Conservation (phyloP, 2,329 filamentous ascomycete species). For the Clonostachys solani region DNA sequence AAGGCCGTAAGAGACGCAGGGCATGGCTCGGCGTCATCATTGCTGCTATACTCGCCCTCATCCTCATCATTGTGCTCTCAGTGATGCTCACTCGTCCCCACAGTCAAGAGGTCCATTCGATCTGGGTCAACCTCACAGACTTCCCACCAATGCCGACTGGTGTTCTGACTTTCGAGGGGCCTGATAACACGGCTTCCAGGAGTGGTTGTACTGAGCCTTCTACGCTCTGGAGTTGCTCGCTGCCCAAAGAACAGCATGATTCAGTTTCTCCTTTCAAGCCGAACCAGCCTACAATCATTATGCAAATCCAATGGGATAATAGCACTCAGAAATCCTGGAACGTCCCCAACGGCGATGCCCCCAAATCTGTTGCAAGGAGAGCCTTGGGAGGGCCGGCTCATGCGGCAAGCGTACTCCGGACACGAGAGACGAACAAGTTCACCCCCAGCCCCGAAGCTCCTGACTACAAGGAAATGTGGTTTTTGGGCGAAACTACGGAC, state of each 20-base stretch:
- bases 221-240: slow-evolving; percentile 80
- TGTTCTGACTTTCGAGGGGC: slow-evolving; percentile 71
- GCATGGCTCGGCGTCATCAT: slow-evolving; percentile 50
- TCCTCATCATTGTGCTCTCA: slow-evolving; percentile 53
- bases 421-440: slow-evolving; percentile 22
- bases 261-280: slow-evolving; percentile 58
- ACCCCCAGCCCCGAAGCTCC: slow-evolving; percentile 54
- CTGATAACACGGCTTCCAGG: slow-evolving; percentile 60
- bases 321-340: slow-evolving; percentile 48
- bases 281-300: slow-evolving; percentile 71
- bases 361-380: slow-evolving; percentile 16
- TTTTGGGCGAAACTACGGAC: slow-evolving; percentile 85
- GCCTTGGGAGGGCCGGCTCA: slow-evolving; percentile 13
- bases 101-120: slow-evolving; percentile 26
- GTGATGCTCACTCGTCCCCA: slow-evolving; percentile 41
- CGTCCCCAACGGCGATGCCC: slow-evolving; percentile 29
- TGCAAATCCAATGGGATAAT: slow-evolving; percentile 74
- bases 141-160: slow-evolving; percentile 87
- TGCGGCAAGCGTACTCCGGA: slow-evolving; percentile 13
- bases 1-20: slow-evolving; percentile 59
- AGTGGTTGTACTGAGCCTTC: slow-evolving; percentile 67
- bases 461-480: slow-evolving; percentile 66
- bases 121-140: slow-evolving; percentile 80
- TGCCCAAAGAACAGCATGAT: slow-evolving; percentile 74
- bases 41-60: slow-evolving; percentile 47